These are phyloP conservation scores for Rhizopus arrhizus DNA, from an alignment of 371 early-diverging fungal species.

Conservation along the genomic window DNA sequence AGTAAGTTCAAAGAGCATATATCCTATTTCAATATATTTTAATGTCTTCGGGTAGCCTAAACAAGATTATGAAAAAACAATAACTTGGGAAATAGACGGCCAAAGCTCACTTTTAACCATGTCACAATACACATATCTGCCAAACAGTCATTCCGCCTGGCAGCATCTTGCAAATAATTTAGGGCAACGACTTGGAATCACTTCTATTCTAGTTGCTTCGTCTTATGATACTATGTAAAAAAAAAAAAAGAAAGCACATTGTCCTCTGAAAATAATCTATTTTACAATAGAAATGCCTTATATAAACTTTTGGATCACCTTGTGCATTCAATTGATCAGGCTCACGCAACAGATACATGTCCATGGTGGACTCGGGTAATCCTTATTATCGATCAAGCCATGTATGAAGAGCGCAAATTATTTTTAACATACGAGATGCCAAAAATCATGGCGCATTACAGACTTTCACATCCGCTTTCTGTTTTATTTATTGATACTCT, in stretches of 20 bases:
- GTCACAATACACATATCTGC: slow-evolving; percentile 15
- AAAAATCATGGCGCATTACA: slow-evolving; percentile 17
- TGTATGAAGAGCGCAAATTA: slow-evolving; percentile 8
- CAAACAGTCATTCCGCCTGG: not conserved
- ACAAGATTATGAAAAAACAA: slow-evolving; percentile 26
- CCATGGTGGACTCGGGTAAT: slow-evolving; percentile 28
- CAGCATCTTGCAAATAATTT: slow-evolving; percentile 13
- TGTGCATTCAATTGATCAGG: not conserved
- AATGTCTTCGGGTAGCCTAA: slow-evolving; percentile 9
- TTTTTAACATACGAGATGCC: slow-evolving; percentile 20
- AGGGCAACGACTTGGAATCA: slow-evolving; percentile 26
- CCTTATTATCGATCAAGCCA: slow-evolving; percentile 17
- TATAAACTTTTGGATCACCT: not conserved
- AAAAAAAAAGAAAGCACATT: no score
- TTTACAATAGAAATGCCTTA: not conserved
- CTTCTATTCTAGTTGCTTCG: slow-evolving; percentile 18
- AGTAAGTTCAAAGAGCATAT: not conserved
- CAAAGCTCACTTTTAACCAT: slow-evolving; percentile 17
- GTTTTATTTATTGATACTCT: slow-evolving; percentile 16
- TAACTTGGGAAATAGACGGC: slow-evolving; percentile 18
- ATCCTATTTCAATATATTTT: not conserved
- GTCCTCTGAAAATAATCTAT: no score
- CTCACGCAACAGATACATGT: not conserved
- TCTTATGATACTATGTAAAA: slow-evolving; percentile 24
- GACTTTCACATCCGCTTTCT: slow-evolving; percentile 15